Percentiles rank a stretch among this genome's conserved stretches.
Conservation (phyloP, 805 yeast genomes). For the Metschnikowia gelsemii region DNA sequence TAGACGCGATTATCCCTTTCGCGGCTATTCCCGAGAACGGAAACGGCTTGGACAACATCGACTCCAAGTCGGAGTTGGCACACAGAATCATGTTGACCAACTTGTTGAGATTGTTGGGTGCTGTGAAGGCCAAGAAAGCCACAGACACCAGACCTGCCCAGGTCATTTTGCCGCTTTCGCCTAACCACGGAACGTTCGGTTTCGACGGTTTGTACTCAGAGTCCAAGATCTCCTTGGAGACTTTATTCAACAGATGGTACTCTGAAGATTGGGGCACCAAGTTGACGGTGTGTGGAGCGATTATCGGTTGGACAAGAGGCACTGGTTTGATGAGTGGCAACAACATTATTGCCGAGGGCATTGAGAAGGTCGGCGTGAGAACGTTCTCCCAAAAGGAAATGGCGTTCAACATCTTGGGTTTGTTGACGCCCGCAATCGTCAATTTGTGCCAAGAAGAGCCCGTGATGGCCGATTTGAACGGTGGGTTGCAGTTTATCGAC, state of each 20-base stretch:
- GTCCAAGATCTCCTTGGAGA: constrained; percentile 92
- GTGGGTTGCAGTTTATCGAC: constrained; percentile 93
- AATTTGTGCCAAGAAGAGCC: constrained; percentile 90
- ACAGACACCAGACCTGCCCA: constrained; percentile 97
- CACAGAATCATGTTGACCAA: constrained; percentile 98
- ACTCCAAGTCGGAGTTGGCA: constrained; percentile 94
- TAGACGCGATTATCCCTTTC: constrained; percentile 93
- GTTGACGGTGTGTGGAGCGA: constrained; percentile 96
- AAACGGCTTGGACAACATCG: constrained; percentile 87
- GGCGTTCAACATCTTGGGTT: constrained; percentile 97
- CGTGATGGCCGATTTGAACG: constrained; percentile 96
- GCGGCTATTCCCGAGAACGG: constrained; percentile 99
- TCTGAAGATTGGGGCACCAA: constrained; percentile 96
- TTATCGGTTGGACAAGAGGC: constrained; percentile 99
- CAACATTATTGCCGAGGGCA: constrained; percentile 96
- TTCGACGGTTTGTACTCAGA: constrained; percentile 98
- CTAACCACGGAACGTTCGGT: constrained; percentile 99
- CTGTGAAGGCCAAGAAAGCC: constrained; percentile 79
- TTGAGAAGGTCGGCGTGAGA: constrained; percentile 93
- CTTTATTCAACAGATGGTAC: constrained; percentile 97
- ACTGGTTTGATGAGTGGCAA: constrained; percentile 98
- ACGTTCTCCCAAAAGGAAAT: constrained; percentile 98
- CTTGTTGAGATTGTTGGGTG: constrained; percentile 87
- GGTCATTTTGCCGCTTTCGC: constrained; percentile 93
- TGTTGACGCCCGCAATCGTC: constrained; percentile 82